Base-by-base conservation (phyloP, 148 eudicot species). In the Silene conica region DNA sequence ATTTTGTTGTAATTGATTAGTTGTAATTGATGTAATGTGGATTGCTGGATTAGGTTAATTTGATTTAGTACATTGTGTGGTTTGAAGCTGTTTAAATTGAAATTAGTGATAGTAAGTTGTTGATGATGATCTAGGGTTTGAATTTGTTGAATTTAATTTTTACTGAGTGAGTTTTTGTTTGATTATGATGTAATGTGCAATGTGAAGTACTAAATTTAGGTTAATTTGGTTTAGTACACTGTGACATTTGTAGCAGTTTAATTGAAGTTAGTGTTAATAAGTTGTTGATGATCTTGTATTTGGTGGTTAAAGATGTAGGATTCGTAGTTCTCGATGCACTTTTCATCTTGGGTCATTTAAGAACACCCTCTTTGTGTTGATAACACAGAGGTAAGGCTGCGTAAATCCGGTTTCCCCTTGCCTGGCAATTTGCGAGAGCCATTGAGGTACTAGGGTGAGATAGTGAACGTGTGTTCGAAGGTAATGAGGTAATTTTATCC, bases 281-380 rank as follows among this genome's bases (percentile, higher is more conserved):
- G 60, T 13, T 50, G 60, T 25, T 23, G 59, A 50, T 54, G 72
- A 52, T 69, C 43, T 69, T 15, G 38, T 25, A 23, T 67, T 45
- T 67, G 13, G 54, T 21, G 70, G 70, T 8, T 8, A 13, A 50
- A 9, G 28, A 50, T 50, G 43, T 38, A 38, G 43, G 0, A 6
- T 8, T 38, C 8, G 9, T 38, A 7, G 43, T 38, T 38, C 43
- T 38, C 43, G 43, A 38, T 9, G 43, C 43, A 38, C 6, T 7
- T 38, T 38, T 3, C 43, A 38, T 38, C 43, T 38, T 38, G 8
- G 9, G 8, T 38, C 43, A 38, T 38, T 38, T 1, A 38, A 9
- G 7, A 38, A 6, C 43, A 38, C 1, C 9, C 43, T 38, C 43
- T 38, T 38, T 38, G 43, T 38, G 9, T 6, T 38, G 43, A 5